A percentile compares a stretch with the other conserved stretches of the same genome.
phyloP scores from a whole-genome alignment of 768 basidiomycete species.

The Boletus eberwhitei region DNA sequence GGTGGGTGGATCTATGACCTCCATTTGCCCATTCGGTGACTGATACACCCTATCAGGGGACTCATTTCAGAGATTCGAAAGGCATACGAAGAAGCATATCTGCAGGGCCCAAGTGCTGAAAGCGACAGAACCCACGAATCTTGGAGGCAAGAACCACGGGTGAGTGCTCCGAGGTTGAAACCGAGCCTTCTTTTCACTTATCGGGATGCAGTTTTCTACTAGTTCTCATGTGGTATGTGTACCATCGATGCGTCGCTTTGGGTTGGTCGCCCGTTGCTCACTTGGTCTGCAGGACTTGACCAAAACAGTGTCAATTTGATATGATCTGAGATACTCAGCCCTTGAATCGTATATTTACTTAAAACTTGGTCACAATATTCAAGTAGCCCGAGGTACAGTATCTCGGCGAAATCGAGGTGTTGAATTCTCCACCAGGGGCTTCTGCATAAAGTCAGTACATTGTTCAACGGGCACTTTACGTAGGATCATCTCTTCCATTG shows the following conservation, averaged over 20 bases:
- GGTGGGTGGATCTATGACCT: slow-evolving; percentile 5
- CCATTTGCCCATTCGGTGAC: not conserved
- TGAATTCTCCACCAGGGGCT: too few species aligned
- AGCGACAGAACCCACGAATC: not conserved
- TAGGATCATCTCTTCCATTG: too few species aligned
- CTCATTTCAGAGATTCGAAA: slow-evolving; percentile 12
- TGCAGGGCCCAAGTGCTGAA: not conserved
- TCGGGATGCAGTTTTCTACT: slow-evolving; percentile 11
- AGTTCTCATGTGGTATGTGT: slow-evolving; percentile 9
- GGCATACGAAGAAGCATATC: slow-evolving; percentile 8
- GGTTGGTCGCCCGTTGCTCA: not conserved
- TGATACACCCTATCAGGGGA: slow-evolving; percentile 3
- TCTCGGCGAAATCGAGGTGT: too few species aligned
- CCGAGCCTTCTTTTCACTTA: not conserved
- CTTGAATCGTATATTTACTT: too few species aligned
- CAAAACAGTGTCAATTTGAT: slow-evolving; percentile 8
- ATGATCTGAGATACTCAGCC: not conserved
- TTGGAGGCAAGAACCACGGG: slow-evolving; percentile 21
- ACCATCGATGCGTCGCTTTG: not conserved
- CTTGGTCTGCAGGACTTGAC: slow-evolving; percentile 12
- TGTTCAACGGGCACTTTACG: too few species aligned
- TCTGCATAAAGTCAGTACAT: too few species aligned
- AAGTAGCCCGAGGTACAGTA: too few species aligned
- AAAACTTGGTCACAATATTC: too few species aligned
- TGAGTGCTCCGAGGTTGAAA: slow-evolving; percentile 8